These are phyloP conservation scores for Epichloe aotearoae DNA, from an alignment of 2,329 filamentous ascomycete species.

Conservation along the genomic window DNA sequence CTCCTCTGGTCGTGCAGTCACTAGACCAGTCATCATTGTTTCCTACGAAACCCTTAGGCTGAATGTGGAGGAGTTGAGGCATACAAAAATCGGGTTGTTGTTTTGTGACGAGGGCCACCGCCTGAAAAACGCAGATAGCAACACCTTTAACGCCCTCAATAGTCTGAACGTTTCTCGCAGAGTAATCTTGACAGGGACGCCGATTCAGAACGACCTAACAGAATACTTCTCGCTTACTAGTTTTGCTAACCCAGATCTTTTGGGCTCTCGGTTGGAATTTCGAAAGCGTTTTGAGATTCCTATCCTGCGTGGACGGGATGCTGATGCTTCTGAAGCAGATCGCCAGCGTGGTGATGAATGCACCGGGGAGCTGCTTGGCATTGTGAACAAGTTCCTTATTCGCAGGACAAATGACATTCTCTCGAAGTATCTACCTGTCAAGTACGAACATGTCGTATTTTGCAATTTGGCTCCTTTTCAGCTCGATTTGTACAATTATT, in stretches of 20 bases:
- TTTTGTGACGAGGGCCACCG: constrained; percentile 95
- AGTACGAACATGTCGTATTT: constrained; percentile 98
- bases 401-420: constrained; percentile 94
- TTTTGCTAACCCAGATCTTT: constrained; percentile 86
- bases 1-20: constrained; percentile 75
- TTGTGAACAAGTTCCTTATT: constrained; percentile 98
- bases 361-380: constrained; percentile 61
- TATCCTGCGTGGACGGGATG: constrained; percentile 82
- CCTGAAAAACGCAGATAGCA: constrained; percentile 90
- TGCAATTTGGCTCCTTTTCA: constrained; percentile 92
- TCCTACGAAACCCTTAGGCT: constrained; percentile 93
- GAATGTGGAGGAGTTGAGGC: constrained; percentile 79
- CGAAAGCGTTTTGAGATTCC: constrained; percentile 88
- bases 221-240: constrained; percentile 95
- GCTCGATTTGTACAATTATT: constrained; percentile 87
- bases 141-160: constrained; percentile 86
- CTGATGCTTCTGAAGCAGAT: constrained; percentile 73
- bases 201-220: constrained; percentile 96
- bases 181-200: constrained; percentile 91
- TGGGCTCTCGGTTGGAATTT: constrained; percentile 82
- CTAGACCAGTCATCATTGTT: constrained; percentile 87
- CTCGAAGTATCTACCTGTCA: constrained; percentile 93
- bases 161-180: constrained; percentile 78
- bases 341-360: constrained; percentile 73
- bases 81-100: constrained; percentile 81